phyloP scores from a whole-genome alignment of 1,284 basidiomycete species.

The Tilletia caries region DNA sequence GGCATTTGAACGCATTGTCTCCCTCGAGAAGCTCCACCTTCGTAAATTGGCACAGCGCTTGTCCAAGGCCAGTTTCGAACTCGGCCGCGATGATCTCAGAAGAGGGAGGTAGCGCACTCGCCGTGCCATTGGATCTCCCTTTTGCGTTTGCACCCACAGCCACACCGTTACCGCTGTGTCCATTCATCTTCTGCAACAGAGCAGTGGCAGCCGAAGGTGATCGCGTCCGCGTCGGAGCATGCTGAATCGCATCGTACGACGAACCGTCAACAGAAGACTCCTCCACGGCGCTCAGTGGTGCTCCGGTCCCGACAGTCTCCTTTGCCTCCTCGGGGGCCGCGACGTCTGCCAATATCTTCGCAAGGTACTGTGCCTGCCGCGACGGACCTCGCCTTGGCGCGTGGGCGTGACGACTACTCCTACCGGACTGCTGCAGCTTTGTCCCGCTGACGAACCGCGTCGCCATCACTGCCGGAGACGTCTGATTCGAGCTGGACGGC shows the following conservation, averaged over 20 bases:
- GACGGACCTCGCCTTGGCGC: slow-evolving; percentile 7
- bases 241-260: not conserved
- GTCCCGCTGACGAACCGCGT: not conserved
- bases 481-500: slow-evolving; percentile 4
- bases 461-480: slow-evolving; percentile 5
- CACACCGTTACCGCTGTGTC: not conserved
- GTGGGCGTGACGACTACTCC: not conserved
- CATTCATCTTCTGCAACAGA: slow-evolving; percentile 1
- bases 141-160: too few relatives aligned
- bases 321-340: not conserved
- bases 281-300: not conserved
- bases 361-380: slow-evolving; percentile 18
- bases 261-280: not conserved
- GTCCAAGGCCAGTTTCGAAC: slow-evolving; percentile 55
- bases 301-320: not conserved
- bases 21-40: slow-evolving; percentile 84
- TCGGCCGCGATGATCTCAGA: slow-evolving; percentile 2
- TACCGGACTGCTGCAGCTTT: not conserved
- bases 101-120: slow-evolving; percentile 1
- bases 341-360: slow-evolving; percentile 17
- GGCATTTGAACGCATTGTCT: slow-evolving; percentile 88
- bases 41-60: slow-evolving; percentile 77
- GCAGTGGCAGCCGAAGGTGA: slow-evolving; percentile 1
- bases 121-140: not conserved
- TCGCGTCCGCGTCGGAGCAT: not conserved